phyloP scores from a whole-genome alignment of 2,329 filamentous ascomycete genomes.

The Neurospora crassa region DNA sequence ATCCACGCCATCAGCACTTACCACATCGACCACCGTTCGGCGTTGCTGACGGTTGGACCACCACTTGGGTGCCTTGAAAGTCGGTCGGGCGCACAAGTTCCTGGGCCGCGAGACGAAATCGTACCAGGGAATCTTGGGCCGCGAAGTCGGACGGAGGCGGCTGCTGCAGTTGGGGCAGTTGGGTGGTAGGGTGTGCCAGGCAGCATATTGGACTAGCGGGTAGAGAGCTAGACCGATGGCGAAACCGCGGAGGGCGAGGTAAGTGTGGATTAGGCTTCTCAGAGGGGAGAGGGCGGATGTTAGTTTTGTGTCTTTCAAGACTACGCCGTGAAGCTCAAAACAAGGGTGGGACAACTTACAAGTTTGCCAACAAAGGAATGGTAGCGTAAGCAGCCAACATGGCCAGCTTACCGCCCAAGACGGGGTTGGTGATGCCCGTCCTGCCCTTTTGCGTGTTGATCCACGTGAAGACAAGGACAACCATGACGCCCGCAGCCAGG shows the following conservation, averaged over 20 bases:
- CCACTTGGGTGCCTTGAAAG: not conserved
- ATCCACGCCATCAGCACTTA: not conserved
- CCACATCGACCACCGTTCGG: not conserved
- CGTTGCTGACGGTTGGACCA: not conserved
- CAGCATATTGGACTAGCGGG: conserved; percentile 28
- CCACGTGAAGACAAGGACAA: conserved; percentile 33
- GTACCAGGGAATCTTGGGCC: conserved; percentile 28
- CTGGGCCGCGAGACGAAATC: conserved; percentile 13
- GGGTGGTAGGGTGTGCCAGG: conserved; percentile 28
- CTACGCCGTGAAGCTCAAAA: not conserved
- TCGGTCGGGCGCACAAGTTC: not conserved
- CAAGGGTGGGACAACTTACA: conserved; percentile 22
- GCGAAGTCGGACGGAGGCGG: conserved; percentile 25
- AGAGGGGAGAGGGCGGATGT: not conserved
- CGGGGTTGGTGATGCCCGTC: conserved; percentile 8
- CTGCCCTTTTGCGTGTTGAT: conserved; percentile 10
- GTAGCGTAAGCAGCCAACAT: conserved; percentile 35
- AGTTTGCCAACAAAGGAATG: conserved; percentile 30
- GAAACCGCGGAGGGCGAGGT: conserved; percentile 28
- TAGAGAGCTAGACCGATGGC: conserved; percentile 31
- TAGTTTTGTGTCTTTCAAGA: not conserved
- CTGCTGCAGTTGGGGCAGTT: conserved; percentile 32
- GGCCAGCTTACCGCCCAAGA: conserved; percentile 21
- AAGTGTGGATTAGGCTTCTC: conserved; percentile 27
- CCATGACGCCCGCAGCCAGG: conserved; percentile 27